Evolutionary conservation across 148 eudicot species (phyloP).

Genomic region (Camellia lanceoleosa): DNA sequence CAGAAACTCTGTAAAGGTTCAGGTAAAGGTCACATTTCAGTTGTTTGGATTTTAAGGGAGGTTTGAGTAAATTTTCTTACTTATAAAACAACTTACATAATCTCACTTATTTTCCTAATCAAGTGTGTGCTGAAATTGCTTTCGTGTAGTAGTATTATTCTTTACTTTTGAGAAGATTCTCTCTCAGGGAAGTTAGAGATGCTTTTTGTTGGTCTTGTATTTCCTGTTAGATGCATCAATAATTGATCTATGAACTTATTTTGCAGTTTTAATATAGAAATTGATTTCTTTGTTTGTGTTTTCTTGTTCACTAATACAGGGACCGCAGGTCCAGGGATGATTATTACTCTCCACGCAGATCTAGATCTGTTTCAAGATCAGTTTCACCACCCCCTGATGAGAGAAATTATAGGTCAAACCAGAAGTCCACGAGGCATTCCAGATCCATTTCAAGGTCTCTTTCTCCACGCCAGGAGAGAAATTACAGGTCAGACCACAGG

Average conservation of each 20-base stretch:
- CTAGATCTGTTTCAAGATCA: conserved; percentile 51
- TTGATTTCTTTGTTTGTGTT: not conserved
- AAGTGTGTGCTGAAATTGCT: conserved; percentile 4
- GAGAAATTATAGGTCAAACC: conserved; percentile 37
- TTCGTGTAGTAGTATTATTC: conserved; percentile 2
- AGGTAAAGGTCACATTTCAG: conserved; percentile 70
- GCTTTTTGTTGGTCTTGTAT: conserved; percentile 1
- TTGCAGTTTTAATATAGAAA: not conserved
- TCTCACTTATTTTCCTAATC: not conserved
- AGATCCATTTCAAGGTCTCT: conserved; percentile 43
- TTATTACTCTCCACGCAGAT: conserved; percentile 29
- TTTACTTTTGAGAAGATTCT: not conserved
- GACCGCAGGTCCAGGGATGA: conserved; percentile 28
- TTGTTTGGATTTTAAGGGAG: conserved; percentile 27
- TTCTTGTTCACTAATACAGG: conserved; percentile 26
- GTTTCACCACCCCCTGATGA: conserved; percentile 55
- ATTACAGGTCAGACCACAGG: conserved; percentile 21
- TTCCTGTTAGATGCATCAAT: not conserved
- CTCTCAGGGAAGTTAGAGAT: not conserved
- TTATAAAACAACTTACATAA: not conserved
- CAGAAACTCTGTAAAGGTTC: conserved; percentile 51
- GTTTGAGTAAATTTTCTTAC: not conserved
- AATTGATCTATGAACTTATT: not conserved
- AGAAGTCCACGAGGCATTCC: conserved; percentile 42
- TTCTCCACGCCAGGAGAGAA: conserved; percentile 35